A percentile compares a stretch with the other conserved stretches of the same genome.
These are phyloP conservation scores for Sinapis alba DNA, from an alignment of 441 rosid species.

Conservation along the genomic window DNA sequence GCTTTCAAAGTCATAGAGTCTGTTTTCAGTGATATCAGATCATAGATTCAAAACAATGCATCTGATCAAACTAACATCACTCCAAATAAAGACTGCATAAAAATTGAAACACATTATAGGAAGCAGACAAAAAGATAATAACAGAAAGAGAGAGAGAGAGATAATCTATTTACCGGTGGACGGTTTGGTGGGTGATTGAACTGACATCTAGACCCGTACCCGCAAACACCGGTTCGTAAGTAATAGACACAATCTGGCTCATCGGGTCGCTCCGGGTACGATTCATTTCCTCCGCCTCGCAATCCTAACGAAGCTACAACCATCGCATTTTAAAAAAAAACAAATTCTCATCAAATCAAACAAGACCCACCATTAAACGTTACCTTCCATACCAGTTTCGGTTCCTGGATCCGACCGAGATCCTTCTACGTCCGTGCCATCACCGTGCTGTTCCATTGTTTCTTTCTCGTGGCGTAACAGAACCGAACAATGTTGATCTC, in stretches of 20 bases:
- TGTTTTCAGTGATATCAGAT: neutral
- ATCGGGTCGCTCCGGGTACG: slow-evolving; percentile 73
- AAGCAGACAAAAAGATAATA: slow-evolving; percentile 17
- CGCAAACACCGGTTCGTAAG: slow-evolving; percentile 75
- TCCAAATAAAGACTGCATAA: neutral
- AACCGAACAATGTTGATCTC: slow-evolving; percentile 33
- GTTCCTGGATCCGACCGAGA: neutral
- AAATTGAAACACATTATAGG: slow-evolving; percentile 13
- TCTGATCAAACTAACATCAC: slow-evolving; percentile 1
- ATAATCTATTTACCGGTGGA: slow-evolving; percentile 52
- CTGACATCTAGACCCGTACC: slow-evolving; percentile 84
- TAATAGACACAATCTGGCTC: slow-evolving; percentile 78
- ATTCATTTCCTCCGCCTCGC: slow-evolving; percentile 45
- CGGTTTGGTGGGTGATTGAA: slow-evolving; percentile 92
- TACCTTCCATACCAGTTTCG: slow-evolving; percentile 73
- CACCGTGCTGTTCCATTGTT: neutral
- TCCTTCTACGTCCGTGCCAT: neutral
- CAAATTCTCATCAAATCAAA: slow-evolving; percentile 10
- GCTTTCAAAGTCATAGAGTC: neutral
- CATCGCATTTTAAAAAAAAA: neutral
- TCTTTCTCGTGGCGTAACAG: neutral
- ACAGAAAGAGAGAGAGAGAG: neutral
- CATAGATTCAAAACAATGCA: slow-evolving; percentile 12
- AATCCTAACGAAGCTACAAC: slow-evolving; percentile 56
- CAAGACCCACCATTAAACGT: neutral